A percentile compares a stretch with the other conserved stretches of the same genome.
phyloP scores from a whole-genome alignment of 1,139 yeast species.

The Entelexis paramagnoliae region DNA sequence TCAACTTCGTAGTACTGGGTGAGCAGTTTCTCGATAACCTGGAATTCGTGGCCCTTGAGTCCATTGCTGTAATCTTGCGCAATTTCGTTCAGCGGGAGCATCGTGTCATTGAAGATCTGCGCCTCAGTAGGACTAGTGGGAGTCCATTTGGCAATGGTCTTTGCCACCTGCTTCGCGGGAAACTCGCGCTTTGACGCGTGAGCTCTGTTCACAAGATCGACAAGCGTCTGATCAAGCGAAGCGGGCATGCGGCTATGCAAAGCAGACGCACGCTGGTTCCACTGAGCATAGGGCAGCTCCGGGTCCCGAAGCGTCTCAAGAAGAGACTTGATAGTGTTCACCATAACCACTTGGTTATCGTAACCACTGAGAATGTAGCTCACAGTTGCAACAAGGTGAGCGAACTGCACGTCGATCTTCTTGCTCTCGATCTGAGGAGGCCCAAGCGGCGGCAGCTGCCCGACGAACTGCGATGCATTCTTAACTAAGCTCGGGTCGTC shows the following conservation, averaged over 20 bases:
- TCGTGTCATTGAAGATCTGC: slow-evolving; percentile 42
- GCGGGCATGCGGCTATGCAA: slow-evolving; percentile 81
- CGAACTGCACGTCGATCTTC: slow-evolving; percentile 70
- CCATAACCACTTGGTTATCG: slow-evolving; percentile 92
- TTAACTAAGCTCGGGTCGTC: slow-evolving; percentile 97
- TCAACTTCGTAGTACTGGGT: slow-evolving; percentile 70
- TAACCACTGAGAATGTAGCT: slow-evolving; percentile 76
- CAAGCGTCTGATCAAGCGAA: slow-evolving; percentile 59
- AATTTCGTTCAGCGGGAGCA: slow-evolving; percentile 64
- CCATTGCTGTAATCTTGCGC: slow-evolving; percentile 67
- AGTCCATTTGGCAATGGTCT: slow-evolving; percentile 47
- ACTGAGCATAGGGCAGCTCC: slow-evolving; percentile 84
- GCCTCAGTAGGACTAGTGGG: slow-evolving; percentile 41
- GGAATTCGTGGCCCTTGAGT: slow-evolving; percentile 70
- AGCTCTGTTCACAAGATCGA: slow-evolving; percentile 48
- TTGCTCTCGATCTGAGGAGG: slow-evolving; percentile 73
- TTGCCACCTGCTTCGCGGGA: slow-evolving; percentile 78
- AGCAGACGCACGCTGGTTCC: slow-evolving; percentile 80
- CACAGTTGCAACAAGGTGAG: slow-evolving; percentile 48
- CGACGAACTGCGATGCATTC: slow-evolving; percentile 92
- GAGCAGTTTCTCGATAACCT: slow-evolving; percentile 58
- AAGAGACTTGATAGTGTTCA: slow-evolving; percentile 61
- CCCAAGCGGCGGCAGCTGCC: slow-evolving; percentile 83
- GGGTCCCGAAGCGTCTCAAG: slow-evolving; percentile 64
- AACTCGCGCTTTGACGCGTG: slow-evolving; percentile 66